Conservation (phyloP, 352 stramenopile species). For the Phytopythium vexans region DNA sequence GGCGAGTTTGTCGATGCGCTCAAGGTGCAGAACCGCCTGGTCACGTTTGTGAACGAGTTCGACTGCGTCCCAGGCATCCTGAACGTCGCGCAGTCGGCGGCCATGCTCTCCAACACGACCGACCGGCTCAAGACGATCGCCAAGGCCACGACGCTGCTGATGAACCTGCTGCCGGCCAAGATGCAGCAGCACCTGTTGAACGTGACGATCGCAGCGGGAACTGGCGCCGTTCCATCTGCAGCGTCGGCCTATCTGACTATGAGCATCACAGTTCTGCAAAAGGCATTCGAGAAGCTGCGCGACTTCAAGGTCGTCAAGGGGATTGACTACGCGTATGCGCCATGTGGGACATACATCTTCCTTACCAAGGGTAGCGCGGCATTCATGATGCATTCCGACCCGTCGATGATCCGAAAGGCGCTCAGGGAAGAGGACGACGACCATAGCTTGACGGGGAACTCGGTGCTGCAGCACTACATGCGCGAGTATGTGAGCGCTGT, state of each 20-base stretch:
- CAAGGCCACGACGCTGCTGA: conserved; percentile 66
- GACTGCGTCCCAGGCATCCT: conserved; percentile 81
- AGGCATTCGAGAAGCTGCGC: conserved; percentile 72
- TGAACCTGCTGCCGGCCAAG: conserved; percentile 56
- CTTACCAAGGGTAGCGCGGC: conserved; percentile 52
- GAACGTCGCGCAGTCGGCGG: conserved; percentile 73
- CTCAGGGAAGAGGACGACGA: conserved; percentile 49
- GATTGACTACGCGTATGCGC: conserved; percentile 60
- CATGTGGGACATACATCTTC: conserved; percentile 78
- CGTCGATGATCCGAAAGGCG: conserved; percentile 32
- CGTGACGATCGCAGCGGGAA: conserved; percentile 13
- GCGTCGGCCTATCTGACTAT: conserved; percentile 75
- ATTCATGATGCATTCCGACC: conserved; percentile 47
- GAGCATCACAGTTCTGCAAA: conserved; percentile 75
- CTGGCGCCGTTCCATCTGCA: conserved; percentile 24
- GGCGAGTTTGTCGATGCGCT: conserved; percentile 43
- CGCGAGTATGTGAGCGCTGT: conserved; percentile 50
- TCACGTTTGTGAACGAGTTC: conserved; percentile 84
- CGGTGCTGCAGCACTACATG: conserved; percentile 63
- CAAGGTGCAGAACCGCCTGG: conserved; percentile 37
- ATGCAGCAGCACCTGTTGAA: conserved; percentile 61
- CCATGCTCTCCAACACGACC: conserved; percentile 74
- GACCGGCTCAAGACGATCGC: conserved; percentile 72
- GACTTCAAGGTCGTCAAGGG: conserved; percentile 70
- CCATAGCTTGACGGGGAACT: conserved; percentile 46